A percentile compares a stretch with the other conserved stretches of the same genome.
These are phyloP conservation scores for Aspergillus avenaceus DNA, from an alignment of 495 filamentous ascomycete genomes.

Conservation along the genomic window DNA sequence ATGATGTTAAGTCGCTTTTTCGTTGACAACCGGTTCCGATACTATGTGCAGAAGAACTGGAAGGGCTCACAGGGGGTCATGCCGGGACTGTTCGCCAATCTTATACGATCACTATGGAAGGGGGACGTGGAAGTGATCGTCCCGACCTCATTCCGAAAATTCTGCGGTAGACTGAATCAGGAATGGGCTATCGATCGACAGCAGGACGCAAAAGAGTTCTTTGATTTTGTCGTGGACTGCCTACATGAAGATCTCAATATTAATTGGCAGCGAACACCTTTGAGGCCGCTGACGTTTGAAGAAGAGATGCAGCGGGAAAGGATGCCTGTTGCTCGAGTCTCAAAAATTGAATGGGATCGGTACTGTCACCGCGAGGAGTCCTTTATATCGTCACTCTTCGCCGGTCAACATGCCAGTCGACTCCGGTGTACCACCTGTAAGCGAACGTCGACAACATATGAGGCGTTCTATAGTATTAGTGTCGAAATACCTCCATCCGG, in stretches of 20 bases:
- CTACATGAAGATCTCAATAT: constrained; percentile 75
- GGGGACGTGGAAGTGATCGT: constrained; percentile 61
- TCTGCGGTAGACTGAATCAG: constrained; percentile 52
- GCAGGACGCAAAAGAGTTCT: constrained; percentile 78
- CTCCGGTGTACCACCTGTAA: constrained; percentile 61
- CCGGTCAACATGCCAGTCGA: constrained; percentile 64
- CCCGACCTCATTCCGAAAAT: constrained; percentile 50
- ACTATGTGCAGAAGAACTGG: constrained; percentile 58
- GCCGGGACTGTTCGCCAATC: constrained; percentile 66
- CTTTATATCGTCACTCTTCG: constrained; percentile 64
- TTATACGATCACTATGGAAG: constrained; percentile 71
- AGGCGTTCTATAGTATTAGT: constrained; percentile 64
- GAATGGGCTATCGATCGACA: constrained; percentile 62
- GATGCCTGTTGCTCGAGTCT: constrained; percentile 56
- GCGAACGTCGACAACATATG: constrained; percentile 67
- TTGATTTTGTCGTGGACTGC: constrained; percentile 65
- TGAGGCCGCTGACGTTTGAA: constrained; percentile 54
- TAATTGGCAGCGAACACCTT: constrained; percentile 54
- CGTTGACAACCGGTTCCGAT: constrained; percentile 51
- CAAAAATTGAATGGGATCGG: constrained; percentile 63
- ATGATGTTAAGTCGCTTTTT: constrained; percentile 68
- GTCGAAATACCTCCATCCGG: constrained; percentile 59
- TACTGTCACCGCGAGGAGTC: constrained; percentile 66
- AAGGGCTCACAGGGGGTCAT: constrained; percentile 76
- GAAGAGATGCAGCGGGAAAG: constrained; percentile 63